These are phyloP conservation scores for Colletotrichum caudatum DNA, from an alignment of 2,329 filamentous ascomycete species.

Conservation along the genomic window DNA sequence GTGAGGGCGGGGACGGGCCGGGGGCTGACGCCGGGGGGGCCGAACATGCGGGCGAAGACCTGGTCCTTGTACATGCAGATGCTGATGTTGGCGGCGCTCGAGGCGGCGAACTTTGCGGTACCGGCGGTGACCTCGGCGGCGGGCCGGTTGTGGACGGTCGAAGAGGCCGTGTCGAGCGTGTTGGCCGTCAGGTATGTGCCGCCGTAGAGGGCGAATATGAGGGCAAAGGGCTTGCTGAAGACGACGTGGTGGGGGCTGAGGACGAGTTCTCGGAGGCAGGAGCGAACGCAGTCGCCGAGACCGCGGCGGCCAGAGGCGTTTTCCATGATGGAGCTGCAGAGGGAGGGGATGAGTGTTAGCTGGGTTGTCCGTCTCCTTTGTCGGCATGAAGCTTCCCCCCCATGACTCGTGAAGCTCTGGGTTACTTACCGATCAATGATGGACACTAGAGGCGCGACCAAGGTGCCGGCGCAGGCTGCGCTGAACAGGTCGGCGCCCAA, in stretches of 20 bases:
- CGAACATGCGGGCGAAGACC: slow-evolving; percentile 86
- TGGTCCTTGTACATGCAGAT: slow-evolving; percentile 92
- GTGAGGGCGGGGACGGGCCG: slow-evolving; percentile 75
- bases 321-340: slow-evolving; percentile 79
- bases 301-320: slow-evolving; percentile 78
- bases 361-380: not conserved
- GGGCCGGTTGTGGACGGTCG: slow-evolving; percentile 69
- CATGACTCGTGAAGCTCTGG: not conserved
- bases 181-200: slow-evolving; percentile 93
- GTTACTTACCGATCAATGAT: slow-evolving; percentile 82
- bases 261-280: slow-evolving; percentile 68
- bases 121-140: slow-evolving; percentile 77
- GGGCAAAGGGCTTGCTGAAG: slow-evolving; percentile 73
- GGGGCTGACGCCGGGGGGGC: slow-evolving; percentile 64
- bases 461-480: slow-evolving; percentile 76
- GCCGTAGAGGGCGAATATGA: slow-evolving; percentile 83
- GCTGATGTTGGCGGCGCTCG: slow-evolving; percentile 83
- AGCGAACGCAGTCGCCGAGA: slow-evolving; percentile 69
- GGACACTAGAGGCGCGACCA: slow-evolving; percentile 87
- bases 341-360: not conserved
- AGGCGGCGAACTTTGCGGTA: slow-evolving; percentile 83
- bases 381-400: not conserved
- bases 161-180: slow-evolving; percentile 81
- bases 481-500: slow-evolving; percentile 76
- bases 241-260: slow-evolving; percentile 71